Evolutionary conservation across 345 rosid genomes (phyloP), one percentile per base, ranked within the genome.

Genomic region (Abelmoschus esculentus): DNA sequence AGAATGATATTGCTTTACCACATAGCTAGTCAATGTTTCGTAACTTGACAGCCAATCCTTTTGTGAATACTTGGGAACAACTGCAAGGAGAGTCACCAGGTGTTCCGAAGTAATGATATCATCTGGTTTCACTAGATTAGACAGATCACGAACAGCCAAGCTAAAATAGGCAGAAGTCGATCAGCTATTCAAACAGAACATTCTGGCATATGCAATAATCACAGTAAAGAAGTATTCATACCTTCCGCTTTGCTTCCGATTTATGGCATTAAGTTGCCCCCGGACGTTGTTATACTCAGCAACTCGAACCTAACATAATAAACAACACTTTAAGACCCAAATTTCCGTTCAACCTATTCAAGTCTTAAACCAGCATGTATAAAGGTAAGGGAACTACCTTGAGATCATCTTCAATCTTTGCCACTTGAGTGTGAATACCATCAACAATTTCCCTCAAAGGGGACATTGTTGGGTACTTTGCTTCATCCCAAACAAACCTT

Each of bases 171-270:
- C 8, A 77, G 59, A 69, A 56, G 15, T 12, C n/a, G 62, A 72
- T 69, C 79, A 76, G 70, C 66, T 34, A 66, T 60, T 63, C 26
- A 69, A 76, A 7, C 14, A 47, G 12, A 22, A 28, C 67, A 42
- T 29, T 60, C 22, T 14, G n/a, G 18, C 8, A 28, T 11, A 8
- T 6, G 6, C 19, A 44, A 32, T 34, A 54, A 70, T 49, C 29
- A 64, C 36, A 65, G 5, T 42, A 54, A 71, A 44, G 31, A 5
- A 52, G 46, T 10, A 38, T 42, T 47, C 34, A 29, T 74, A 92
- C 99, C 99, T 96, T 79, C 98, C 99, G 81, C 91, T 96, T 72
- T 96, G 98, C 85, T 96, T 96, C 71, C 96, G 79, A 74, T 90
- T 96, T 58, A 92, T 90, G 67, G 93, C 90, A 85, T 87, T 96